phyloP scores from a whole-genome alignment of 352 stramenopile genomes.

The Aphanomyces euteiches region DNA sequence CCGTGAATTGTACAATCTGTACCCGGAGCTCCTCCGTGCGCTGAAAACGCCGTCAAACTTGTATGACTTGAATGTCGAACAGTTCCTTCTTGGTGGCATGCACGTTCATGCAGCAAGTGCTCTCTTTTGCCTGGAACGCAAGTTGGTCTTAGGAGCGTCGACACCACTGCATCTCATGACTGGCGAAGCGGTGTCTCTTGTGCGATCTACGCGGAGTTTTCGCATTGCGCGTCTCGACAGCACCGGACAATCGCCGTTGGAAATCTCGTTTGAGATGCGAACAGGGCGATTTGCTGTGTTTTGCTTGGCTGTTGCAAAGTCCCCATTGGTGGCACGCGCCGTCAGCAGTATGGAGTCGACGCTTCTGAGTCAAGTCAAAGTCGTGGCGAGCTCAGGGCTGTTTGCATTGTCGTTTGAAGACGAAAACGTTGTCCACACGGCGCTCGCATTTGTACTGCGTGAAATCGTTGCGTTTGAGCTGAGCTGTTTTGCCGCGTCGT shows the following conservation, averaged over 20 bases:
- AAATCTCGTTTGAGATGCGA: slow-evolving; percentile 78
- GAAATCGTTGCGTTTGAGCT: slow-evolving; percentile 84
- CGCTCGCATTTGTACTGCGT: slow-evolving; percentile 71
- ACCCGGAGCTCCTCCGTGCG: slow-evolving; percentile 49
- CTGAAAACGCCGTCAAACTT: slow-evolving; percentile 70
- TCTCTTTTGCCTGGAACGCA: slow-evolving; percentile 67
- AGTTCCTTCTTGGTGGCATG: slow-evolving; percentile 70
- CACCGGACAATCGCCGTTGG: slow-evolving; percentile 61
- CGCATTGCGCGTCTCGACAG: slow-evolving; percentile 66
- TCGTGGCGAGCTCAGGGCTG: slow-evolving; percentile 51
- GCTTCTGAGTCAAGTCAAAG: slow-evolving; percentile 76
- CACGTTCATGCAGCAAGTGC: slow-evolving; percentile 63
- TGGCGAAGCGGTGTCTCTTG: slow-evolving; percentile 63
- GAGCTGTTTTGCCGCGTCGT: slow-evolving; percentile 60
- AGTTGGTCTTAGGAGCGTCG: slow-evolving; percentile 64
- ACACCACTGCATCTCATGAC: slow-evolving; percentile 55
- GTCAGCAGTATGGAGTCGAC: slow-evolving; percentile 66
- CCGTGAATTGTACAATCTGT: slow-evolving; percentile 52
- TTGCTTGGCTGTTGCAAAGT: slow-evolving; percentile 62
- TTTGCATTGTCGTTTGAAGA: slow-evolving; percentile 71
- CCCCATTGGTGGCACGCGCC: slow-evolving; percentile 46
- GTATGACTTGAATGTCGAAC: slow-evolving; percentile 68
- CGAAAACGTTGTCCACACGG: slow-evolving; percentile 64
- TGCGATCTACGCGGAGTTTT: slow-evolving; percentile 57
- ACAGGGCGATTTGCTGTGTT: slow-evolving; percentile 65